Base-by-base conservation (phyloP, 2,329 filamentous ascomycete genomes). In the Paecilomyces dactylethromorphus region DNA sequence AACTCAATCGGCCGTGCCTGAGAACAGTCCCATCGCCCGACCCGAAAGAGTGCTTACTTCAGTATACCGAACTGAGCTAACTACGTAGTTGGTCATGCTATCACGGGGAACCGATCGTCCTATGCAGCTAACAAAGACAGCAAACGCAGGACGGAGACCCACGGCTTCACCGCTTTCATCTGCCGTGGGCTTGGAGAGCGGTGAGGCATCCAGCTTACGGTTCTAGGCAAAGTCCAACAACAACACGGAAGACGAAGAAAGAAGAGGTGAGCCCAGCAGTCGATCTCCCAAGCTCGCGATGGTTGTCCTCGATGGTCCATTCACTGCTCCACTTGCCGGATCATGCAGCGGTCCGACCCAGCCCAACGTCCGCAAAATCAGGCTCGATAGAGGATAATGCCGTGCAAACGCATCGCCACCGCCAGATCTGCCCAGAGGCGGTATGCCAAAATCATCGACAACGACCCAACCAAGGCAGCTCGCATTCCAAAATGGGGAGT, bases 281-380 rank as follows among this genome's bases (percentile, higher is more conserved):
- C 39, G 24, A 26, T 26, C 33, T 57, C 53, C 53, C 60, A 26
- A 64, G 58, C 54, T 59, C 59, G 59, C 62, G 63, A 64, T 60
- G 39, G 13, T 45, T 10, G 62, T 61, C 59, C 64, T 63, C 56
- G 31, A 59, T 56, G 53, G 45, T 55, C 50, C n/a, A 6, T 55
- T 45, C 31, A 18, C 52, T 49, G 50, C 55, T 74, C 70, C 71
- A 71, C 70, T 71, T 71, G 60, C 67, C 67, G 64, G 53, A 21
- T 55, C 58, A 70, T 72, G 71, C 71, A 72, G 70, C 71, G 71
- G 71, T 72, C 71, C 71, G 71, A 68, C 65, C 71, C 71, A 65
- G 66, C 62, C 61, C 62, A 69, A 69, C 68, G 66, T 65, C 66
- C 65, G 66, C 63, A 62, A 67, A 63, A 54, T 22, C 53, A 45